Evolutionary conservation across 116 monocot genomes (phyloP), one percentile per base, ranked within the genome.

Genomic region (Trichopus zeylanicus): DNA sequence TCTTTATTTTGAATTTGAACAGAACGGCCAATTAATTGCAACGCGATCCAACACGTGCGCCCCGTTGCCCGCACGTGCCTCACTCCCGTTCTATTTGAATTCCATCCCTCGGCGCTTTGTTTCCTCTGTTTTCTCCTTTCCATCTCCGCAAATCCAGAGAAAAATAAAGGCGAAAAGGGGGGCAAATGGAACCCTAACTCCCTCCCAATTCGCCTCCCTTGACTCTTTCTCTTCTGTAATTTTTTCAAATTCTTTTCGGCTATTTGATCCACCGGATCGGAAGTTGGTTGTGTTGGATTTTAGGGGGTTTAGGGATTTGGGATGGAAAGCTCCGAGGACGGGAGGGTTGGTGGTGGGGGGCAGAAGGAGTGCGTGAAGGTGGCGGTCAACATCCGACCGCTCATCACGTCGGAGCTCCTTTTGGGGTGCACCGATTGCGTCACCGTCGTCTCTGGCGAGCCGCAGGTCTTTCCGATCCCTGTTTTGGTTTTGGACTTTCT

Each of bases 401-500:
- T 97, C 33, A 84, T 97, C 55, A 67, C 87, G 11, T 3, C 66
- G 9, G 97, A 97, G 76, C 72, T 87, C 20, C 56, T 82, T 11
- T 18, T 75, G 38, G 97, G 91, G 5, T 90, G 97, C 59, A 77
- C 76, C 0, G 97, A 97, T 55, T 97, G 97, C 66, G 74, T 97
- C 48, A 73, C 72, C 19, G 70, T 87, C 7, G 63, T 75, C 3
- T 87, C 84, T 2, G 87, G 91, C 9, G 97, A 97, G 62, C 97
- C 97, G 20, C 95, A 95, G 86, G 95, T 95, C 30, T 23, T 29
- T 34, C 9, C 15, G 24, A 11, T 12, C 29, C 28, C 3, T 28
- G 4, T 28, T 2, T 28, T 58, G 27, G 6, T 11, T 25, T 22
- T 2, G 16, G 13, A 9, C 26, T 66, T 26, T 61, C n/a, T n/a